Evolutionary conservation across 2,329 filamentous ascomycete genomes (phyloP), one percentile per base, ranked within the genome.

Genomic region (Helotiales sp.): DNA sequence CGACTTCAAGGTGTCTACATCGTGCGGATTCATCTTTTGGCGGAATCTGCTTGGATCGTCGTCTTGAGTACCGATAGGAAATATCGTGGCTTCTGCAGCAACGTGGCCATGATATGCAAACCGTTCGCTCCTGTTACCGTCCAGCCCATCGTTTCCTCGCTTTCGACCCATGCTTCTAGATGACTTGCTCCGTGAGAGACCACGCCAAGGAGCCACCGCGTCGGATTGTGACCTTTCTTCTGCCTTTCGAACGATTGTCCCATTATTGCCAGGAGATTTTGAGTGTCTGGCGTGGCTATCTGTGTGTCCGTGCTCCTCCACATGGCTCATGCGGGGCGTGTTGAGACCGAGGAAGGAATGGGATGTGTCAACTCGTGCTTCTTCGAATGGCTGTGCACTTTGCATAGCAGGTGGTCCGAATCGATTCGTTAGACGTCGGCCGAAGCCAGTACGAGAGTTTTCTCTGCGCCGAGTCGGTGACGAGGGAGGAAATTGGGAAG

Each of bases 361-460:
- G 27, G 59, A 58, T 33, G 59, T 59, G 15, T 69, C 68, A 17
- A 67, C 46, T 17, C 62, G 56, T 50, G 66, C 64, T 15, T 68
- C 58, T 48, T 69, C 61, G 38, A 66, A 66, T 5, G 63, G 60
- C 29, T 69, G 64, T 27, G 46, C 59, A 49, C 54, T 66, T 42
- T 56, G 64, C 24, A 69, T 64, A 22, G 66, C 68, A 24, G 68
- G 68, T 15, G 56, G 38, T 10, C 55, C 66, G 42, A 69, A 69
- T 2, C 63, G 54, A 31, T 48, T 61, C 9, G 46, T 65, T 17
- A 66, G 3, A 33, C 69, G 70, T 50, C 63, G 69, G 57, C 70
- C 72, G 67, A 70, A 74, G 56, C 68, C 67, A 52, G 69, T 59
- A 12, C 62, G 62, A 33, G 67, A 67, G 55, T 60, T 58, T 34